Percentiles rank a stretch among this genome's conserved stretches.
phyloP scores from a whole-genome alignment of 768 basidiomycete species.

The Podaxis mareebaensis region DNA sequence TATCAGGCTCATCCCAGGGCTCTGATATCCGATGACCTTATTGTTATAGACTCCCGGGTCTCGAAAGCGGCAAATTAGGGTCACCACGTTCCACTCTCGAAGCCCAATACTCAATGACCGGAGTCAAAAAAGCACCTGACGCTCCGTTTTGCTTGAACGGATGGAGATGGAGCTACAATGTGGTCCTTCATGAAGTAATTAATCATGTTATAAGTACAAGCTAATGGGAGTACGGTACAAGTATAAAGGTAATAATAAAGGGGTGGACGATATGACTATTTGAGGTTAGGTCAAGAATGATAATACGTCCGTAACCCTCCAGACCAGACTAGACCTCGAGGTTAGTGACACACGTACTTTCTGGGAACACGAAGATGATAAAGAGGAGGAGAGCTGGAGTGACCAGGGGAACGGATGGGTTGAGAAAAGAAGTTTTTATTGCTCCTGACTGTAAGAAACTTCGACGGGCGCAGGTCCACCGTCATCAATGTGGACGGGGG shows the following conservation, averaged over 20 bases:
- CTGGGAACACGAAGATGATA: neutral
- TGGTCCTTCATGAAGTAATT: neutral
- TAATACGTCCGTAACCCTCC: neutral
- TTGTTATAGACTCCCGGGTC: neutral
- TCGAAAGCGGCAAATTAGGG: neutral
- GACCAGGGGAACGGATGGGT: no score
- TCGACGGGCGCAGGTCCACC: conserved; percentile 11
- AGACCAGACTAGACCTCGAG: neutral
- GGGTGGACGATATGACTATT: neutral
- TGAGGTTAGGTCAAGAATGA: neutral
- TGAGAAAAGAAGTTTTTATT: neutral
- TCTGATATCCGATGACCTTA: conserved; percentile 4
- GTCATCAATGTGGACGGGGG: neutral
- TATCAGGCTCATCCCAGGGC: neutral
- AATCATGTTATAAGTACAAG: neutral
- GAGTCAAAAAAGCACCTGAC: neutral
- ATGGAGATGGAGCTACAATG: neutral
- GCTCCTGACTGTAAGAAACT: neutral
- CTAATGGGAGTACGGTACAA: neutral
- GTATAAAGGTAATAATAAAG: neutral
- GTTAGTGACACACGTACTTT: neutral
- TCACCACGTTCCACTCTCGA: neutral
- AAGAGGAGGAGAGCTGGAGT: neutral
- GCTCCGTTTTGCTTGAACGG: neutral
- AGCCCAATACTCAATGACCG: neutral